Percentiles rank a stretch among this genome's conserved stretches.
Conservation (phyloP, 169 alveolate genomes). For the Toxoplasma gondii region DNA sequence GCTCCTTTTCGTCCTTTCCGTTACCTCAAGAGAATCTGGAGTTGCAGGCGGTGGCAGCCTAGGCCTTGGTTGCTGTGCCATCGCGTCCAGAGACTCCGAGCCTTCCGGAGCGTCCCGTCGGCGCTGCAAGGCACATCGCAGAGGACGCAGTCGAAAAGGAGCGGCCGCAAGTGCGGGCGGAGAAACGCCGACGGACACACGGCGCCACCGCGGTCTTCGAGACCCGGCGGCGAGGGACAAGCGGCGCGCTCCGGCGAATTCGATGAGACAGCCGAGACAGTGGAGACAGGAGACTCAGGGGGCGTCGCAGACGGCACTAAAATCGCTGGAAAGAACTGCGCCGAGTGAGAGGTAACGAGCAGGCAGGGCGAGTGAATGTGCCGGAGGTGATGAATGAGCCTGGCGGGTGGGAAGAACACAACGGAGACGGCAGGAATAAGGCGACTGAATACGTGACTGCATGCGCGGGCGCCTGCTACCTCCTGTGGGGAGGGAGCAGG, state of each 20-base stretch:
- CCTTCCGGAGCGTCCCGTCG: slow-evolving; percentile 95
- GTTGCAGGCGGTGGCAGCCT: slow-evolving; percentile 66
- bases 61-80: slow-evolving; percentile 51
- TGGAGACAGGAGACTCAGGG: not conserved
- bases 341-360: slow-evolving; percentile 89
- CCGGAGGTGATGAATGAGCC: slow-evolving; percentile 89
- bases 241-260: not conserved
- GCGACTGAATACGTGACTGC: not conserved
- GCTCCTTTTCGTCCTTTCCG: not conserved
- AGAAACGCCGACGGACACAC: not conserved
- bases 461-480: no score
- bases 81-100: slow-evolving; percentile 87
- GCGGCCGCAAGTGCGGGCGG: not conserved
- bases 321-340: slow-evolving; percentile 87
- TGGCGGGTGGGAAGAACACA: slow-evolving; percentile 64
- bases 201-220: not conserved
- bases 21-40: slow-evolving; percentile 66
- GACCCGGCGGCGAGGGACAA: not conserved
- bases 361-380: slow-evolving; percentile 86
- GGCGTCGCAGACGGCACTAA: not conserved
- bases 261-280: not conserved
- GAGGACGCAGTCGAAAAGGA: slow-evolving; percentile 66
- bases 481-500: not conserved
- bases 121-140: slow-evolving; percentile 97
- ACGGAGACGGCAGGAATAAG: slow-evolving; percentile 71